phyloP scores from a whole-genome alignment of 176 grass and related monocot species.

The Oryza meyeriana region DNA sequence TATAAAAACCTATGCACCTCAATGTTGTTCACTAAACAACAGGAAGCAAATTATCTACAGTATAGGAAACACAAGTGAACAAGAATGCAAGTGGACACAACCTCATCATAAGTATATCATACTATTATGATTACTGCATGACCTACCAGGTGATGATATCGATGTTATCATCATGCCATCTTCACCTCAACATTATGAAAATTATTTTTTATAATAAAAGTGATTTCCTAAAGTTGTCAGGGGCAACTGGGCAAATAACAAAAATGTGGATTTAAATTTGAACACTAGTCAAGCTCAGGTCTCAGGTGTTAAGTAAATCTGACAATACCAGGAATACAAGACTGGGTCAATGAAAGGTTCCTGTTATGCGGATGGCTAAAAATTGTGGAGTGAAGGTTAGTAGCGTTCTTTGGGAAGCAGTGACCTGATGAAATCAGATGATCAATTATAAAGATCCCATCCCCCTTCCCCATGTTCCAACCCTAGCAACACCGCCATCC shows the following conservation, averaged over 20 bases:
- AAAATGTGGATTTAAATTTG: slow-evolving; percentile 16
- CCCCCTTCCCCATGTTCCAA: neutral
- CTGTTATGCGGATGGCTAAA: neutral
- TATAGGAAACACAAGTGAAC: neutral
- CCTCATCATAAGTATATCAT: neutral
- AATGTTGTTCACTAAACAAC: neutral
- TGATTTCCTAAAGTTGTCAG: neutral
- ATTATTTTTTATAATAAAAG: neutral
- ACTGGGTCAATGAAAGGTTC: neutral
- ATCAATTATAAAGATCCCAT: neutral
- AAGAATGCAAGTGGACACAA: neutral
- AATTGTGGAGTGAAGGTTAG: neutral
- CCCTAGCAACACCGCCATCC: neutral
- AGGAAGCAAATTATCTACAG: neutral
- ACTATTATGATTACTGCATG: neutral
- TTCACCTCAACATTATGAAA: neutral
- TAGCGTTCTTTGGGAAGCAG: neutral
- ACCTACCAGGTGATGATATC: neutral
- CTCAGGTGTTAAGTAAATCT: neutral
- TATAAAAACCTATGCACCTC: neutral
- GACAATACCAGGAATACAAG: neutral
- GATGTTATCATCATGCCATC: neutral
- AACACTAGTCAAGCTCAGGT: neutral
- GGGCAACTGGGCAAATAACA: neutral
- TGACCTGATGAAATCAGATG: neutral